phyloP scores from a whole-genome alignment of 495 filamentous ascomycete species.

The Trichoderma erinaceum region DNA sequence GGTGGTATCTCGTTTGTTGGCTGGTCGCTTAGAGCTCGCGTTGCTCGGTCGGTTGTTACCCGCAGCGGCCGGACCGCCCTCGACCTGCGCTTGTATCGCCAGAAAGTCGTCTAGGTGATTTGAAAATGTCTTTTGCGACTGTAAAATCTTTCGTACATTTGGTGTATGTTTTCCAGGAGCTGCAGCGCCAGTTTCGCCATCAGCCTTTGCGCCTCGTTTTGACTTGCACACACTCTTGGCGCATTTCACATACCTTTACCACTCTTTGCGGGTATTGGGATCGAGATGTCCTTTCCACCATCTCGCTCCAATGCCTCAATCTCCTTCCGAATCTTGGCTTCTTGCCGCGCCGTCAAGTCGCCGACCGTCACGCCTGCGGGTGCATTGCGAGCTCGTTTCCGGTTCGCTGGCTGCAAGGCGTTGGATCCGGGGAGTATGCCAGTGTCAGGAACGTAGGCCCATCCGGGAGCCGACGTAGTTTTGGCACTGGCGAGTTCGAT shows the following conservation, averaged over 20 bases:
- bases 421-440: slow-evolving; percentile 52
- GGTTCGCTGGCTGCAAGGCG: slow-evolving; percentile 39
- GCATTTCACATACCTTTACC: slow-evolving; percentile 22
- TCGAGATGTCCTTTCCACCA: slow-evolving; percentile 62
- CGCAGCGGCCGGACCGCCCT: slow-evolving; percentile 30
- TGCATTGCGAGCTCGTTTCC: slow-evolving; percentile 60
- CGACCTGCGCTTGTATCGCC: slow-evolving; percentile 53
- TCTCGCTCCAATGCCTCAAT: slow-evolving; percentile 77
- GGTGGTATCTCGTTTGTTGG: slow-evolving; percentile 23
- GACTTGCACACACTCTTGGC: background rate
- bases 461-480: slow-evolving; percentile 67
- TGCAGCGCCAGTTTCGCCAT: background rate
- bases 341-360: slow-evolving; percentile 60
- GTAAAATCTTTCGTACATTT: slow-evolving; percentile 83
- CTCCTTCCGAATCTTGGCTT: slow-evolving; percentile 68
- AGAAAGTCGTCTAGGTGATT: slow-evolving; percentile 90
- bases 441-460: slow-evolving; percentile 81
- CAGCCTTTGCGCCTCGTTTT: slow-evolving; percentile 17
- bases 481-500: slow-evolving; percentile 68
- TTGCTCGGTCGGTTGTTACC: slow-evolving; percentile 17
- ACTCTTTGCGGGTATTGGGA: slow-evolving; percentile 50
- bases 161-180: slow-evolving; percentile 57
- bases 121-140: slow-evolving; percentile 83
- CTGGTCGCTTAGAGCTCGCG: slow-evolving; percentile 1
- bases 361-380: slow-evolving; percentile 49